phyloP scores from a whole-genome alignment of 371 early-diverging fungal genomes.

The Mycotypha africana region DNA sequence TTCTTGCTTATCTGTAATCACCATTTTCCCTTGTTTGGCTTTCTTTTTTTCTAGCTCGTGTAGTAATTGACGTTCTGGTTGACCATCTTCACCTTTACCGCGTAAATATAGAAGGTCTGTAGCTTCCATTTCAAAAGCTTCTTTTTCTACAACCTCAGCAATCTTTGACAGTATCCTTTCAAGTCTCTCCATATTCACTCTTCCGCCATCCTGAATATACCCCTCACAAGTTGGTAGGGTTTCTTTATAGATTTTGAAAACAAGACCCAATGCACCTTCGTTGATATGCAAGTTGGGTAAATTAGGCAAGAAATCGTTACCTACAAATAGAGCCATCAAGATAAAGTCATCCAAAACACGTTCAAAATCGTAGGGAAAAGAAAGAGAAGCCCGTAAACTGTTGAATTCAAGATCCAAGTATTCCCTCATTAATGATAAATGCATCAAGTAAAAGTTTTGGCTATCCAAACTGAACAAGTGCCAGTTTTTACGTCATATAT shows the following conservation, averaged over 20 bases:
- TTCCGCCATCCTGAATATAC: constrained; percentile 84
- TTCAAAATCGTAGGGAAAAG: constrained; percentile 79
- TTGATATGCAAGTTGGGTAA: constrained; percentile 93
- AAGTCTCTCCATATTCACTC: constrained; percentile 58
- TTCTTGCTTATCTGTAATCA: constrained; percentile 54
- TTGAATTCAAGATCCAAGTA: constrained; percentile 87
- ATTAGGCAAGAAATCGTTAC: constrained; percentile 98
- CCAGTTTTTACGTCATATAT: too few species aligned
- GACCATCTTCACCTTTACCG: constrained; percentile 49
- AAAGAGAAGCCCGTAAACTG: constrained; percentile 38
- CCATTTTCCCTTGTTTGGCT: constrained; percentile 29
- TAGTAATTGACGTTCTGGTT: constrained; percentile 33
- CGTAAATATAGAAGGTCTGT: constrained; percentile 55
- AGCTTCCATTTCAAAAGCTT: constrained; percentile 59
- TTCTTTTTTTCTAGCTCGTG: constrained; percentile 44
- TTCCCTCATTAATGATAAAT: constrained; percentile 86
- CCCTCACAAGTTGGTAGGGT: constrained; percentile 67
- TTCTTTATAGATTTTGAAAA: constrained; percentile 84
- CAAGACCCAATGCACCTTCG: constrained; percentile 84
- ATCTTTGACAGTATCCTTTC: constrained; percentile 62
- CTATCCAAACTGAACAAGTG: constrained; percentile 40
- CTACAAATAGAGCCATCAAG: constrained; percentile 90
- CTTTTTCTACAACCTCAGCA: constrained; percentile 55
- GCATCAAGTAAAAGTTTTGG: constrained; percentile 75
- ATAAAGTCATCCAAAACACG: constrained; percentile 97